These are phyloP conservation scores for Yarrowia sp. DNA, from an alignment of 805 yeast genomes.

Conservation along the genomic window DNA sequence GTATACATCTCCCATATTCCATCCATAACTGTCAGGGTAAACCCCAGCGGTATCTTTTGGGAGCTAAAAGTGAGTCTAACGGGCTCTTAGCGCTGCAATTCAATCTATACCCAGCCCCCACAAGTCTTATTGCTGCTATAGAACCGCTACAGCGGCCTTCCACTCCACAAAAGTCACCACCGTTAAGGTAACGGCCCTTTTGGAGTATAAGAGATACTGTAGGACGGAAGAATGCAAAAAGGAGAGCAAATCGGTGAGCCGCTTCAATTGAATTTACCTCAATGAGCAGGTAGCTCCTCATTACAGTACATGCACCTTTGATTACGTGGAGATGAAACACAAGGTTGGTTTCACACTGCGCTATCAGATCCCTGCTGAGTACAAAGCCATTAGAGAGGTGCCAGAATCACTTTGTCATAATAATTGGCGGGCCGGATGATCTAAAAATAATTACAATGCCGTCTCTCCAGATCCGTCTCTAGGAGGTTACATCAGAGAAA, in stretches of 20 bases:
- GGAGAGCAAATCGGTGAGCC: neutral
- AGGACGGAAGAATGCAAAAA: conserved; percentile 3
- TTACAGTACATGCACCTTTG: neutral
- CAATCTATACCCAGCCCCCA: too few species aligned
- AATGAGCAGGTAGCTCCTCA: neutral
- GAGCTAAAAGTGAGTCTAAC: too few species aligned
- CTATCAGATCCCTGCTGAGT: conserved; percentile 9
- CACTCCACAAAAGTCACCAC: too few species aligned
- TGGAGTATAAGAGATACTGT: neutral
- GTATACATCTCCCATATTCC: neutral
- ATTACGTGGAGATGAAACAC: neutral
- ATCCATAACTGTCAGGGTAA: neutral
- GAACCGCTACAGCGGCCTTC: neutral
- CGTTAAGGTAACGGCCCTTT: neutral
- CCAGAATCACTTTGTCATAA: neutral
- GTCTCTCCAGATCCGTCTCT: too few species aligned
- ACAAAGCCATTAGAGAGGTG: too few species aligned
- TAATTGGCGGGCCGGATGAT: neutral
- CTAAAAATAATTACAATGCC: neutral
- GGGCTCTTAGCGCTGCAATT: too few species aligned
- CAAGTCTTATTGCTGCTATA: too few species aligned
- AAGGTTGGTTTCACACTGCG: conserved; percentile 3
- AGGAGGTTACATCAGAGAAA: neutral
- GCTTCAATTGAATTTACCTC: neutral
- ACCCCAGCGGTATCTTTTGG: too few species aligned